Evolutionary conservation across 2,329 filamentous ascomycete genomes (phyloP), one percentile per base, ranked within the genome.

Genomic region (Neofusicoccum cordaticola): DNA sequence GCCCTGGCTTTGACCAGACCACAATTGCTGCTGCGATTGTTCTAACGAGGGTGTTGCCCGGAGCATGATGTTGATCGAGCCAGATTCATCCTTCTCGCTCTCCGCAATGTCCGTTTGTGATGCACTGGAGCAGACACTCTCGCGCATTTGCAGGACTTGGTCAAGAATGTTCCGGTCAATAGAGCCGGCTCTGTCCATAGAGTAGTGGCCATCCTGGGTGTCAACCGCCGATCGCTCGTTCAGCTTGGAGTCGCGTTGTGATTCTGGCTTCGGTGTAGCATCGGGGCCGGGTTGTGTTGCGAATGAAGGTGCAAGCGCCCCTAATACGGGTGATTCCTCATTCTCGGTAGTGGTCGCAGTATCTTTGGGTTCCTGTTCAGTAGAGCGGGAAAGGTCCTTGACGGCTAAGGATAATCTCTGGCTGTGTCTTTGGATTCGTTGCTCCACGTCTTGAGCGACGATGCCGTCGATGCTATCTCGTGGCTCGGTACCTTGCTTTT

Each of bases 251-350:
- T 51, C 58, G 15, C 45, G 44, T 15, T 57, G 44, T 4, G 62
- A 64, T 6, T 58, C 62, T 27, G 51, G 52, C 35, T 64, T 57
- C 12, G 62, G 37, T 12, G 52, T 42, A 4, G 37, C 17, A 12
- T 51, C 52, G 12, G 19, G 37, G 35, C 50, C 48, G 31, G 9
- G 17, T n/a, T 63, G 41, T 31, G 61, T 50, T 7, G 45, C 35
- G 5, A 64, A 41, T 5, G 62, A 15, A 17, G 62, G 44, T 12
- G 45, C 53, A 17, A 65, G 53, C n/a, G 56, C 83, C 5, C 86
- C 88, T 15, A 92, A 77, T 2, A 86, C 86, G 8, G 89, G 89
- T 34, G 89, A 90, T 70, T 90, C 88, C 52, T 79, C 75, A 13
- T 69, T 71, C 63, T 82, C 80, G 53, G 82, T 80, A 51, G 79